phyloP scores from a whole-genome alignment of 371 early-diverging fungal species.

The Syncephalastrum monosporum region DNA sequence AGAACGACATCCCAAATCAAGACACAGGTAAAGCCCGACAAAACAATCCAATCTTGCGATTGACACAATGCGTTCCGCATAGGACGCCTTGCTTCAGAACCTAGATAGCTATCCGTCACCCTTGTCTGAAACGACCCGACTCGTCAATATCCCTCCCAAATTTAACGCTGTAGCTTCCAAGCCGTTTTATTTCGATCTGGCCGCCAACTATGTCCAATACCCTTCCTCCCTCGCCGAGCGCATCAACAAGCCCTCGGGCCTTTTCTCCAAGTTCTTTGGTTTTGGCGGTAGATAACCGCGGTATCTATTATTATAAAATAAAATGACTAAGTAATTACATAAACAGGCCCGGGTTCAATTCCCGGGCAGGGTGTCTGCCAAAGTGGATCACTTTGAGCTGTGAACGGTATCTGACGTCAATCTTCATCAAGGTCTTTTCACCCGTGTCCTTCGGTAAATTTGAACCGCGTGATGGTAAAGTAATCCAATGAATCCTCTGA shows the following conservation, averaged over 20 bases:
- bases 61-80: not conserved
- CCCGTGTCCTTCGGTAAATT: too few species aligned
- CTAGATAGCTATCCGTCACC: conserved; percentile 53
- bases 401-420: too few species aligned
- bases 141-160: conserved; percentile 69
- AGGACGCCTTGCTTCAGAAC: conserved; percentile 47
- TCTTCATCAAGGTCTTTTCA: too few species aligned
- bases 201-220: conserved; percentile 71
- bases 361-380: too few species aligned
- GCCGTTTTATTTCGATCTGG: conserved; percentile 82
- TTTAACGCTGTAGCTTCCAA: conserved; percentile 72
- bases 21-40: conserved; percentile 7
- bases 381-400: too few species aligned
- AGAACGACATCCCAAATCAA: conserved; percentile 17
- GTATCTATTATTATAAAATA: too few species aligned
- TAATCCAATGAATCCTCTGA: too few species aligned
- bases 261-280: conserved; percentile 36
- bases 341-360: too few species aligned
- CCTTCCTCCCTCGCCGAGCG: conserved; percentile 37
- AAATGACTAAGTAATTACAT: too few species aligned
- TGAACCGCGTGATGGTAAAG: too few species aligned
- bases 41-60: too few species aligned
- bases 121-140: conserved; percentile 35
- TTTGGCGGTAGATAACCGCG: conserved; percentile 23
- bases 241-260: conserved; percentile 20